These are phyloP conservation scores for Delonix regia DNA, from an alignment of 306 rosid species.

Conservation along the genomic window DNA sequence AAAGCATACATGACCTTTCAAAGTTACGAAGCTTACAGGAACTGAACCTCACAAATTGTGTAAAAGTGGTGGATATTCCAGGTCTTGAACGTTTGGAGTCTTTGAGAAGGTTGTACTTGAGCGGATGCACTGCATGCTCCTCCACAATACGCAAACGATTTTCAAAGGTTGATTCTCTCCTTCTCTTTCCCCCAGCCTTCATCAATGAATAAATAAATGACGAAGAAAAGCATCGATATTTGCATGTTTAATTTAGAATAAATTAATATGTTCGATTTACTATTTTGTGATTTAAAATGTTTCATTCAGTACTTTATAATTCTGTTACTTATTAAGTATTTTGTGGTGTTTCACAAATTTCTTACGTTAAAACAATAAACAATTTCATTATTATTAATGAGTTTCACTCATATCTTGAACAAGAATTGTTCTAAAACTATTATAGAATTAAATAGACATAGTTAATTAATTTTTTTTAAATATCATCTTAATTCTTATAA, in stretches of 20 bases:
- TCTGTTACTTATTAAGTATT: no score
- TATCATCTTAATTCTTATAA: no score
- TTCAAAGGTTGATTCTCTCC: conserved; percentile 53
- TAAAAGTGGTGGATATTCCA: conserved; percentile 53
- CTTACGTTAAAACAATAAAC: no score
- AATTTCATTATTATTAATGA: no score
- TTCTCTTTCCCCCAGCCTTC: conserved; percentile 6
- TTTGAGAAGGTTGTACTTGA: conserved; percentile 51
- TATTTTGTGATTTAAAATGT: no score
- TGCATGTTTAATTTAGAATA: not conserved
- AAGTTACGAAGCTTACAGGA: conserved; percentile 46
- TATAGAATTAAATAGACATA: no score
- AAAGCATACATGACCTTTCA: conserved; percentile 54
- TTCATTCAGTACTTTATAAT: no score
- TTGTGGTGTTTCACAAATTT: no score
- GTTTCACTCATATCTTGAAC: no score
- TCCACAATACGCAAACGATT: conserved; percentile 45
- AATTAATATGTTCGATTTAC: not conserved
- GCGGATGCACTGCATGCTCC: conserved; percentile 60
- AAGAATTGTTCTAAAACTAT: no score
- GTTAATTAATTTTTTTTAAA: no score
- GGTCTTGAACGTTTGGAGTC: conserved; percentile 70
- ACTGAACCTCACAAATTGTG: conserved; percentile 65
- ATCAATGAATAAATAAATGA: not conserved
- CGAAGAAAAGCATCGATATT: not conserved